A percentile compares a stretch with the other conserved stretches of the same genome.
Evolutionary conservation across 2,329 filamentous ascomycete species (phyloP).

Genomic region (Colletotrichum simmondsii): DNA sequence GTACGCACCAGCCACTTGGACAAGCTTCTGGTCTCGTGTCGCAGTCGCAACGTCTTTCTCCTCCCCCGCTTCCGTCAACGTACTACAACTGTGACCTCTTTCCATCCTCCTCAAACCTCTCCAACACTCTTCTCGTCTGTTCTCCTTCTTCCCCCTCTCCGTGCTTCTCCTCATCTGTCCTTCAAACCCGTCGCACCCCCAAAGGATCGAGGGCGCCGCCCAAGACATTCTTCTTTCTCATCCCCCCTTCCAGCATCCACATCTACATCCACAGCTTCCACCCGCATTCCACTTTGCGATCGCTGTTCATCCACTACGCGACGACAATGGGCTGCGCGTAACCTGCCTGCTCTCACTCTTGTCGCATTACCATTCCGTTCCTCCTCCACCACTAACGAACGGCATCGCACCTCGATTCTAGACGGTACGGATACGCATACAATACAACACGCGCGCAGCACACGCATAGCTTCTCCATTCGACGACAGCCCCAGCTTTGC

Average conservation of each 20-base stretch:
- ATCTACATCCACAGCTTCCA: slow-evolving; percentile 3
- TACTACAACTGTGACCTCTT: slow-evolving; percentile 33
- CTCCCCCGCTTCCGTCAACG: slow-evolving; percentile 34
- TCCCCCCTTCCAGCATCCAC: neutral
- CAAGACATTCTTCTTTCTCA: slow-evolving; percentile 5
- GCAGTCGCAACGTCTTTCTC: slow-evolving; percentile 36
- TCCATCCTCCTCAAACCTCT: slow-evolving; percentile 35
- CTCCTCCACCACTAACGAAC: slow-evolving; percentile 37
- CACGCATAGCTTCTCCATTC: neutral
- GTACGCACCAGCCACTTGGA: slow-evolving; percentile 34
- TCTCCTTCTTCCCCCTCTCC: slow-evolving; percentile 17
- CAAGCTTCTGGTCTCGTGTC: slow-evolving; percentile 37
- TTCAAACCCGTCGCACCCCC: slow-evolving; percentile 15
- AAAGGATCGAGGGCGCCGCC: slow-evolving; percentile 16
- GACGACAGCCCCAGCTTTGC: slow-evolving; percentile 16
- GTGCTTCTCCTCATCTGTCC: slow-evolving; percentile 31
- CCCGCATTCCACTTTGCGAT: slow-evolving; percentile 28
- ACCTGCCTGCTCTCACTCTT: slow-evolving; percentile 36
- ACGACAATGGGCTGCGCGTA: slow-evolving; percentile 49
- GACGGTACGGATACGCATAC: slow-evolving; percentile 18
- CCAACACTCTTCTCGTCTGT: slow-evolving; percentile 31
- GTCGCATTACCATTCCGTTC: slow-evolving; percentile 35
- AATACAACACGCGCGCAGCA: slow-evolving; percentile 21
- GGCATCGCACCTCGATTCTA: slow-evolving; percentile 21
- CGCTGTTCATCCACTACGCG: slow-evolving; percentile 17